A percentile compares a stretch with the other conserved stretches of the same genome.
phyloP scores from a whole-genome alignment of 495 filamentous ascomycete species.

The Penicillium antarcticum region DNA sequence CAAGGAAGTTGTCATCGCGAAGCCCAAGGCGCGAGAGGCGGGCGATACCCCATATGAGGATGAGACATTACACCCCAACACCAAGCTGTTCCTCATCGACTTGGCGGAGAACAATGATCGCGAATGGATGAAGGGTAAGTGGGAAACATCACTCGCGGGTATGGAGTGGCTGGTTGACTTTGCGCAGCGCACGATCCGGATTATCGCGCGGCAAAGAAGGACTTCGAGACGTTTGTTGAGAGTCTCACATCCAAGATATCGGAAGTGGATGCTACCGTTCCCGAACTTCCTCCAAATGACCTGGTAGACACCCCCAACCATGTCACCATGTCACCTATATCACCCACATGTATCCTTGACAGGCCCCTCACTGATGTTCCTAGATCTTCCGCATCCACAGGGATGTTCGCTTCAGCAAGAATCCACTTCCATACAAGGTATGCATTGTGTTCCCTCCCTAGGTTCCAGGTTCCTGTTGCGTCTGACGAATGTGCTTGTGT shows the following conservation, averaged over 20 bases:
- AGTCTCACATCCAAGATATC: constrained; percentile 65
- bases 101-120: constrained; percentile 76
- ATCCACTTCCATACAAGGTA: constrained; percentile 86
- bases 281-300: constrained; percentile 78
- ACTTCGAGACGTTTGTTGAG: constrained; percentile 75
- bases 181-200: constrained; percentile 66
- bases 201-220: constrained; percentile 70
- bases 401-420: constrained; percentile 73
- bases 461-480: background rate
- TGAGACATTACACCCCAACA: constrained; percentile 74
- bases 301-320: constrained; percentile 45
- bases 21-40: constrained; percentile 64
- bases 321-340: background rate
- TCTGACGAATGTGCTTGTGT: constrained; percentile 9
- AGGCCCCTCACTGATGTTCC: background rate
- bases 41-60: constrained; percentile 66
- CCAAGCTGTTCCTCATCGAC: constrained; percentile 71
- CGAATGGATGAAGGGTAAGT: constrained; percentile 74
- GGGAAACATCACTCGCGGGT: background rate
- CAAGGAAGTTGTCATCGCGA: constrained; percentile 63
- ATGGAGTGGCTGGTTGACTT: constrained; percentile 8
- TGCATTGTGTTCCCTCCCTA: constrained; percentile 13
- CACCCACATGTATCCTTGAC: background rate
- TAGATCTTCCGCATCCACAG: constrained; percentile 81
- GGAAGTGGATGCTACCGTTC: constrained; percentile 71